Evolutionary conservation across 108 stramenopile species (phyloP), one percentile per base, ranked within the genome.

Genomic region (Nitzschia putrida): DNA sequence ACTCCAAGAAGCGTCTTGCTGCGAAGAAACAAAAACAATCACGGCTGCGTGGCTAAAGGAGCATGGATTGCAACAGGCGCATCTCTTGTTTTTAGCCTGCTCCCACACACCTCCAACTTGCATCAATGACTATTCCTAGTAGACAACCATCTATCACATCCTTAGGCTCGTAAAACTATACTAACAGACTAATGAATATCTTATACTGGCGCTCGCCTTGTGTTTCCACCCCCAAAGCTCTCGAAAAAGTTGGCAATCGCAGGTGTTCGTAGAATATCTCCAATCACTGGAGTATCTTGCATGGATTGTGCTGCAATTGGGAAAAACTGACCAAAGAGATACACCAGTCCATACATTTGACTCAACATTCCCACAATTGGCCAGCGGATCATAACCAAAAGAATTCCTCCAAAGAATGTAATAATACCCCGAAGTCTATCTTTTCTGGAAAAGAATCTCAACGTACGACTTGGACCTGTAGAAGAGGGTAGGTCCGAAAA

Each of bases 311-410:
- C 90, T 10, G 88, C 91, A 67, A 95, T 95, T 2, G 94, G 94
- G 75, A 95, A 93, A 76, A 95, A 95, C 54, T 95, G 94, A 53
- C 94, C 94, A 75, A 95, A 95, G 51, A 95, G 68, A 71, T 95
- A 95, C 5, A 95, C 74, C 52, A 95, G 67, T 24, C 94, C 94
- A 57, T 95, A 95, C 4, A 90, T 44, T 65, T 95, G 94, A 52
- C 66, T 69, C 18, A 89, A 77, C 91, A 95, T 95, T 13, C 94
- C 94, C 45, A 91, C 43, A 51, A 95, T 73, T n/a, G 88, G 88
- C 87, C 89, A 93, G 61, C 94, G 79, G 25, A 86, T 54, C 83
- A 95, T 78, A 9, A 95, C 94, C 40, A 95, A 57, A 13, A 79
- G 26, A 26, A 95, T 80, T 2, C 94, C 94, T 16, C 91, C 91